Evolutionary conservation across 495 filamentous ascomycete genomes (phyloP), one percentile per base, ranked within the genome.

Genomic region (Copromyces sp.): DNA sequence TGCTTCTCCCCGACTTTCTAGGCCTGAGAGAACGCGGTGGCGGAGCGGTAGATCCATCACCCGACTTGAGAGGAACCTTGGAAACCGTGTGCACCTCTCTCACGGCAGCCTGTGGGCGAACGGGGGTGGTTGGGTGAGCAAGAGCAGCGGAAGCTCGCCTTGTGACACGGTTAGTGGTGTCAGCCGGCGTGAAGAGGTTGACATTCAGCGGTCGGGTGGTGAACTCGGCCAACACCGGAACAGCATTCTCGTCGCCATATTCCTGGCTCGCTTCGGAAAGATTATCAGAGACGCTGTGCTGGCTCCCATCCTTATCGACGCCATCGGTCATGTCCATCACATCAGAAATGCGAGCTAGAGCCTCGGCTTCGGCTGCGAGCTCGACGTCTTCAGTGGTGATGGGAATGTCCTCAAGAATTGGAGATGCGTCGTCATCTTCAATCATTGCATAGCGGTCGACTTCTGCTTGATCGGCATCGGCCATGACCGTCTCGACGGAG

Each of bases 21-120:
- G 53, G 29, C 17, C 53, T 65, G 53, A 65, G 29, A 17, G 53
- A 65, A 17, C 53, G 53, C 14, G 53, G 53, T 35, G 80, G 71
- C 69, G 87, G 77, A 4, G 90, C 89, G 3, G 86, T 88, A 2
- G 87, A 84, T 1, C 91, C 85, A 17, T 89, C 90, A 59, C 89
- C 90, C 0, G 88, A 84, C 79, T 91, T 92, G 37, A 94, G 81
- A 5, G 92, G 91, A 1, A 94, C 90, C 82, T 93, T 94, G 16
- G 89, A 90, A 0, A 92, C 87, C 0, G 92, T 94, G 77, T 92
- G 89, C 71, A 91, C 85, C 16, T 87, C 71, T 11, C 78, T 74
- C 42, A 12, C 68, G 3, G 70, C 71, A 24, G 82, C 80, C 65
- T 74, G 75, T 0, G 84, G 83, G 17, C 83, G 84, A 9, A 81